Evolutionary conservation across 805 yeast genomes (phyloP), one percentile per base, ranked within the genome.

Genomic region (Saccharomycodes ludwigii): DNA sequence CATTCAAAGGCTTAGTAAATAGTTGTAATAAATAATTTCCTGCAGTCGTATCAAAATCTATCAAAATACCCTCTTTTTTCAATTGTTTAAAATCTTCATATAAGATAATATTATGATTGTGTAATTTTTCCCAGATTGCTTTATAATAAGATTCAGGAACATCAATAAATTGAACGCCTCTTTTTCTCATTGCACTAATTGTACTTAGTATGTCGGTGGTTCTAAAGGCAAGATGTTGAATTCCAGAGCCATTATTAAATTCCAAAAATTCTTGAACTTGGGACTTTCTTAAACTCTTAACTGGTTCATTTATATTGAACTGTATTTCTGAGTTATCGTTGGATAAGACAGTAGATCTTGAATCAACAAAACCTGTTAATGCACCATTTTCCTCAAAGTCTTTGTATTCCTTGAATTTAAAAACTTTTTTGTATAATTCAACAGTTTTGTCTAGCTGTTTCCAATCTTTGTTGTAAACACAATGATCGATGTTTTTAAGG

Each of bases 301-400:
- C 88, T 0, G 95, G 94, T 52, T 83, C 93, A 52, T 82, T 83
- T 30, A 83, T 68, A 11, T 94, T 94, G 73, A 83, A 74, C 50
- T 80, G 79, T 40, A 81, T 67, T 24, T 46, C 52, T 11, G 76
- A 81, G 41, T 74, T 69, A 10, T 63, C 57, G 6, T 80, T 71
- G 0, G 86, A 71, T 85, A 83, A 76, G 10, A 83, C 94, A 16
- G 73, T 68, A 9, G 93, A 77, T 33, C 69, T 63, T 34, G 82
- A 65, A 0, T 91, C 80, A 2, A 85, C 69, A 41, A 59, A 72
- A 32, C 69, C 72, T 0, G 94, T 81, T 31, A 66, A 63, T n/a
- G 83, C 69, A 40, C 76, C 80, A 29, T 61, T 63, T 40, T 83
- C 94, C 50, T 81, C 94, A 9, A 79, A 93, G 1, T 88, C 76